Conservation (phyloP, 805 yeast species). For the Ogataea nitratoaversa region DNA sequence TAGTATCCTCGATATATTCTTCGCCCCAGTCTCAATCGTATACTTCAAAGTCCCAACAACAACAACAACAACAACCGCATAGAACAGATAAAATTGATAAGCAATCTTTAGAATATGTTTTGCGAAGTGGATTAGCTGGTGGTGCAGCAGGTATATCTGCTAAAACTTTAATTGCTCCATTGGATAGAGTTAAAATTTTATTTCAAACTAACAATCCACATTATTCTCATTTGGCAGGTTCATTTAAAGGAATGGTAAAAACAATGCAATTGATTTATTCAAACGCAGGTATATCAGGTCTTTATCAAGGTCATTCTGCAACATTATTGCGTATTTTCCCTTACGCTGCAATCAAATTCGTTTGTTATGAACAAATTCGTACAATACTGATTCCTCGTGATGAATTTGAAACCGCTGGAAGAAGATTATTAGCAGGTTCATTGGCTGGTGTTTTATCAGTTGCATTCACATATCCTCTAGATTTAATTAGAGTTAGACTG, state of each 20-base stretch:
- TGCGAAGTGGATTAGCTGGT: constrained; percentile 87
- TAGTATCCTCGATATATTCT: no score
- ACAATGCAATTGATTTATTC: constrained; percentile 68
- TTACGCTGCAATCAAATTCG: constrained; percentile 94
- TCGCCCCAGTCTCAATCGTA: not conserved
- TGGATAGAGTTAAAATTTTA: constrained; percentile 90
- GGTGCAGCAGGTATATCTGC: constrained; percentile 97
- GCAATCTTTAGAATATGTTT: constrained; percentile 69
- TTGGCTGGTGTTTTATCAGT: constrained; percentile 86
- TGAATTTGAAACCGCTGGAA: constrained; percentile 68
- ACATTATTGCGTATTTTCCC: constrained; percentile 90
- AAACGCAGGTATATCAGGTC: constrained; percentile 72
- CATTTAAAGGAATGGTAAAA: constrained; percentile 65
- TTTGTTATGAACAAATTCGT: constrained; percentile 91
- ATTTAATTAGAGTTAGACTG: constrained; percentile 81
- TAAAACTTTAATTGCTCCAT: constrained; percentile 89
- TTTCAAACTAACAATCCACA: constrained; percentile 95
- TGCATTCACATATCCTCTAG: constrained; percentile 86
- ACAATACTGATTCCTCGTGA: constrained; percentile 71
- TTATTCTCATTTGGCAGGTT: constrained; percentile 74
- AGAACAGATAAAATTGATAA: constrained; percentile 44
- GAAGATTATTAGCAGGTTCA: constrained; percentile 86
- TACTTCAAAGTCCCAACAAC: no score
- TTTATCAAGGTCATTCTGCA: constrained; percentile 94
- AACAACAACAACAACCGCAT: not conserved